Percentiles rank a stretch among this genome's conserved stretches.
phyloP scores from a whole-genome alignment of 179 eudicot species.

The Drosera spatulata region DNA sequence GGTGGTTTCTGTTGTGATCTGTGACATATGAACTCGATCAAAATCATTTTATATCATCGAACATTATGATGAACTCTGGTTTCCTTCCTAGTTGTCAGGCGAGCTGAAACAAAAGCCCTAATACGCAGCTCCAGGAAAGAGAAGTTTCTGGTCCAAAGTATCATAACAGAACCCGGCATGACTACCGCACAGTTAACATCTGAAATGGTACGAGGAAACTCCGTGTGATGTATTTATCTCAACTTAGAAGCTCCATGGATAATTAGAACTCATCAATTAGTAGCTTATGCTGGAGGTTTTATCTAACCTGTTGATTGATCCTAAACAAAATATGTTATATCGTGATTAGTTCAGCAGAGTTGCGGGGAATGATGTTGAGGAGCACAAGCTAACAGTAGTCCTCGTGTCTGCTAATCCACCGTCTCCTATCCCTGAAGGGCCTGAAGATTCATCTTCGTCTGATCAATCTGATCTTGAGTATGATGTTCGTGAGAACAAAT shows the following conservation, averaged over 20 bases:
- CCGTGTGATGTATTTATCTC: background rate
- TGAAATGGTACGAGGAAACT: constrained; percentile 21
- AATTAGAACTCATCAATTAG: too few relatives aligned
- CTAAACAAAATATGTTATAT: background rate
- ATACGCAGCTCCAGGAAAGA: constrained; percentile 13
- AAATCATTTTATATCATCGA: too few relatives aligned
- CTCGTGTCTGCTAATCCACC: constrained; percentile 29
- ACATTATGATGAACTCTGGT: too few relatives aligned
- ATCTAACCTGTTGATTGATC: background rate
- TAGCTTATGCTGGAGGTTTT: background rate
- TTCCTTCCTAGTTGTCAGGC: constrained; percentile 20
- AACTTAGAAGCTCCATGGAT: too few relatives aligned
- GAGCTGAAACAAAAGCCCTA: constrained; percentile 24
- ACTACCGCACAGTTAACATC: constrained; percentile 20
- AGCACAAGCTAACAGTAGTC: constrained; percentile 24
- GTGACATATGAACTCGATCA: too few relatives aligned
- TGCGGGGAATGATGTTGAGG: constrained; percentile 19
- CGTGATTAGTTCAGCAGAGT: constrained; percentile 29
- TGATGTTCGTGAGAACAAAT: background rate
- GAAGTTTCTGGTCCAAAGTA: constrained; percentile 30
- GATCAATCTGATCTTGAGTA: constrained; percentile 11
- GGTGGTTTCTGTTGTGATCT: background rate
- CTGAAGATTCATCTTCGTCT: constrained; percentile 27
- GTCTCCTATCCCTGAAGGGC: constrained; percentile 32
- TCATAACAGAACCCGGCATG: constrained; percentile 17